Conservation (phyloP, 179 eudicot species). For the Corrigiola litoralis region DNA sequence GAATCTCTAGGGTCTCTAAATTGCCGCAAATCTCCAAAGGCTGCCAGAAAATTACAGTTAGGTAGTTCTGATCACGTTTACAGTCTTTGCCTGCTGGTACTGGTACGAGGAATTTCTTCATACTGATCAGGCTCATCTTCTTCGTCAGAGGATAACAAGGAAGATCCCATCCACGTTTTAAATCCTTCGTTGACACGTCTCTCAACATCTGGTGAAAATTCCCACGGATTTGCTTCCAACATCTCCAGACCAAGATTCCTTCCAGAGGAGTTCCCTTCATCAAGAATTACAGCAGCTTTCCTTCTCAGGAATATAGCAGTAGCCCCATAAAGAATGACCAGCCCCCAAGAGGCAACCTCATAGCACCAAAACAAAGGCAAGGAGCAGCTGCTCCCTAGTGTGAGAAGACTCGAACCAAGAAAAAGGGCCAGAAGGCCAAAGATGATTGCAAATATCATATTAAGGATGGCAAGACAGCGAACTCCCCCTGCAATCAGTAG, state of each 20-base stretch:
- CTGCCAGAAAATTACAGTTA: background rate
- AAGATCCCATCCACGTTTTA: constrained; percentile 93
- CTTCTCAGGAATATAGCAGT: constrained; percentile 70
- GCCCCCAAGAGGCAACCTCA: constrained; percentile 82
- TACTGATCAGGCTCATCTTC: constrained; percentile 34
- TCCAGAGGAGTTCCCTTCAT: constrained; percentile 44
- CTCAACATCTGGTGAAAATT: constrained; percentile 47
- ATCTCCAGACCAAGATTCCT: constrained; percentile 76
- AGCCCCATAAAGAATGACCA: constrained; percentile 66
- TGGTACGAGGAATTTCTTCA: constrained; percentile 9
- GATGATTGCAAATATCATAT: constrained; percentile 52
- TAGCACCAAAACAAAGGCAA: constrained; percentile 95
- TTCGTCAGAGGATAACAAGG: constrained; percentile 67
- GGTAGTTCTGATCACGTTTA: constrained; percentile 6
- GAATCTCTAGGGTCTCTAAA: background rate
- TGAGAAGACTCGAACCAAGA: constrained; percentile 87
- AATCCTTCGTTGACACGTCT: constrained; percentile 89
- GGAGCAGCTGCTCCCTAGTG: constrained; percentile 83
- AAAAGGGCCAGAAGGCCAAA: constrained; percentile 83
- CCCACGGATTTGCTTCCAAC: constrained; percentile 57
- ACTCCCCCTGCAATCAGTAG: constrained; percentile 62
- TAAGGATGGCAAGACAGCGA: constrained; percentile 85
- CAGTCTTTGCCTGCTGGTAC: constrained; percentile 22
- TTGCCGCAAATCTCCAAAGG: background rate
- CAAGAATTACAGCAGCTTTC: constrained; percentile 68